Evolutionary conservation across 768 basidiomycete genomes (phyloP), one percentile per base, ranked within the genome.

Genomic region (Suillus decipiens): DNA sequence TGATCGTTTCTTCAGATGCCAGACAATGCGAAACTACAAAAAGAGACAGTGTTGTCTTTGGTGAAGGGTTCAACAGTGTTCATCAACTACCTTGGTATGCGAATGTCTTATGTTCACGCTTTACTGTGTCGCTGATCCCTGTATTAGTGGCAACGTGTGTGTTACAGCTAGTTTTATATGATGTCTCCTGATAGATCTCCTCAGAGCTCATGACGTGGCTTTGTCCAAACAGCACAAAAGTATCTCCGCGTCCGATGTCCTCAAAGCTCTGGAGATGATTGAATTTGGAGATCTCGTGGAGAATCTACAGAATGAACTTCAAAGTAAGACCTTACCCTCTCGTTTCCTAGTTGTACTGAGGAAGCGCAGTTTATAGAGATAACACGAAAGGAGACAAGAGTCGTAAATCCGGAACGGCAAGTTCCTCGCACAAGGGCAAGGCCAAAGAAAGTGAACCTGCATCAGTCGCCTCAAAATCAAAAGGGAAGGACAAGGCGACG

Each of bases 31-130:
- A 96, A 96, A 71, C 75, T 97, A 61, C 92, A 95, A 69, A 96
- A 95, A 66, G 96, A 98, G 63, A 91, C 92, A 0, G 87, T 95
- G 0, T 73, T 91, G 1, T 92, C 94, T 14, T 81, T 97, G 11
- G 82, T 91, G 15, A 95, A 95, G 72, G 89, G 90, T 36, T 93
- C 95, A 4, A 96, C 96, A 0, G 90, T 98, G 59, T 99, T 98
- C 74, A 95, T 99, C 68, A 96, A 92, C 74, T 96, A 95, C 69
- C 80, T 99, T 9, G 89, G 96, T 90, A 73, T 68, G 88, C 24
- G 47, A 19, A 11, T 14, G 33, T 7, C 19, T 24, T 42, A 2
- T 56, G 24, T 43, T 22, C 7, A 11, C 28, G 11, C 61, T 34
- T 54, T 9, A 34, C 48, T 4, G 28, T 24, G 36, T 64, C 65